These are phyloP conservation scores for Fistulifera solaris DNA, from an alignment of 108 stramenopile species.

Conservation along the genomic window DNA sequence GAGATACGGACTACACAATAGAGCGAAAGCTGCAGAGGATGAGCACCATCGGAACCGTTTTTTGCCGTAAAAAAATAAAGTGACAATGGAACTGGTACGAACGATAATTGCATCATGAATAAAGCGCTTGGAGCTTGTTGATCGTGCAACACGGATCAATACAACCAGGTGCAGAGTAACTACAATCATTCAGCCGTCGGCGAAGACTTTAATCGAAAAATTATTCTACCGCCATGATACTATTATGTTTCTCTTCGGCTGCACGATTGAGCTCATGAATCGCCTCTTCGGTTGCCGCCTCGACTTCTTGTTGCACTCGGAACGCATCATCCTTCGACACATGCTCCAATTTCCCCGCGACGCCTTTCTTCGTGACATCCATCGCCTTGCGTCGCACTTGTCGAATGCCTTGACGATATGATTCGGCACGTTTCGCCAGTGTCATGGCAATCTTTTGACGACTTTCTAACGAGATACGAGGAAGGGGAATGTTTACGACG, in stretches of 20 bases:
- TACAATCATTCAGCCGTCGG: too few species aligned
- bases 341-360: conserved; percentile 71
- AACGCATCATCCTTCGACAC: conserved; percentile 85
- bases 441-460: conserved; percentile 67
- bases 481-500: conserved; percentile 65
- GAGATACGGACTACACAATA: too few species aligned
- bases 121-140: too few species aligned
- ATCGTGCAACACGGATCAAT: too few species aligned
- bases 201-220: too few species aligned
- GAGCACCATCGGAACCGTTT: too few species aligned
- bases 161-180: too few species aligned
- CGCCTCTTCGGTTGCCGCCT: conserved; percentile 59
- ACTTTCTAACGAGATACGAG: conserved; percentile 58
- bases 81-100: too few species aligned
- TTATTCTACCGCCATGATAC: conserved; percentile 58
- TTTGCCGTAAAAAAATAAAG: too few species aligned
- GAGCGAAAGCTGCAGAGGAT: too few species aligned
- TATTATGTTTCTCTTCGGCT: conserved; percentile 65
- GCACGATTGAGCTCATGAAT: conserved; percentile 42
- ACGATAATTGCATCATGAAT: too few species aligned
- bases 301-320: conserved; percentile 67
- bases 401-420: conserved; percentile 51
- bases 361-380: conserved; percentile 68
- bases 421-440: conserved; percentile 57
- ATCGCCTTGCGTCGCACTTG: conserved; percentile 62